These are phyloP conservation scores for Serendipita sp. DNA, from an alignment of 768 basidiomycete species.

Conservation along the genomic window DNA sequence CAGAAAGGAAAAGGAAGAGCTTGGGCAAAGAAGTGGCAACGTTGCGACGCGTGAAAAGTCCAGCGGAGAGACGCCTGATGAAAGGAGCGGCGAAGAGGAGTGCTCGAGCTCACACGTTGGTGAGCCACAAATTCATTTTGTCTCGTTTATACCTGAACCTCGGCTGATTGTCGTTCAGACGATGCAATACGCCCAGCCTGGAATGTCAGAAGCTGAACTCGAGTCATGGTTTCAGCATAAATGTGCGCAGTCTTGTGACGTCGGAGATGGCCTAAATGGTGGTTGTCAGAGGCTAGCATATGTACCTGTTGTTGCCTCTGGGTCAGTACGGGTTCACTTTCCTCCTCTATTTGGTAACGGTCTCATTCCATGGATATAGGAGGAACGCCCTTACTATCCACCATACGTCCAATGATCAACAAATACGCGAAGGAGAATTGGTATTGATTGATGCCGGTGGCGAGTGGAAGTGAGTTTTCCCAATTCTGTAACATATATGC, in stretches of 20 bases:
- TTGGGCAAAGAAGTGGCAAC: slow-evolving; percentile 55
- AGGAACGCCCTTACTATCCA: slow-evolving; percentile 84
- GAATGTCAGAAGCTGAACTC: slow-evolving; percentile 40
- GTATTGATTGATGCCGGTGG: slow-evolving; percentile 85
- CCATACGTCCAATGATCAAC: slow-evolving; percentile 81
- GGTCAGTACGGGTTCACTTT: slow-evolving; percentile 28
- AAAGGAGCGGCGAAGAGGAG: slow-evolving; percentile 76
- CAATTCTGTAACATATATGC: background rate
- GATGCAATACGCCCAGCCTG: slow-evolving; percentile 57
- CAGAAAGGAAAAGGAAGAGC: slow-evolving; percentile 28
- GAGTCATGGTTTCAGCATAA: slow-evolving; percentile 83
- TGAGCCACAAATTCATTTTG: slow-evolving; percentile 17
- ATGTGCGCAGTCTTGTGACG: slow-evolving; percentile 33
- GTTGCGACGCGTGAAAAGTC: slow-evolving; percentile 65
- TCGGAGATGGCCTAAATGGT: slow-evolving; percentile 12
- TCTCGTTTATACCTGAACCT: background rate
- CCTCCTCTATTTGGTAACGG: too few species aligned
- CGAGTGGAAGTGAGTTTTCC: slow-evolving; percentile 56
- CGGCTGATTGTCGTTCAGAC: slow-evolving; percentile 31
- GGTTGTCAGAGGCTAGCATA: slow-evolving; percentile 88
- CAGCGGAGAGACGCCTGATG: slow-evolving; percentile 65
- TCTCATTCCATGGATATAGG: slow-evolving; percentile 22
- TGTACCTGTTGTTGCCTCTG: slow-evolving; percentile 92
- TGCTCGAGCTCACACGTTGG: slow-evolving; percentile 68
- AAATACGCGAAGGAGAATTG: slow-evolving; percentile 53